phyloP scores from a whole-genome alignment of 2,329 filamentous ascomycete species.

The Lachnellula cervina region DNA sequence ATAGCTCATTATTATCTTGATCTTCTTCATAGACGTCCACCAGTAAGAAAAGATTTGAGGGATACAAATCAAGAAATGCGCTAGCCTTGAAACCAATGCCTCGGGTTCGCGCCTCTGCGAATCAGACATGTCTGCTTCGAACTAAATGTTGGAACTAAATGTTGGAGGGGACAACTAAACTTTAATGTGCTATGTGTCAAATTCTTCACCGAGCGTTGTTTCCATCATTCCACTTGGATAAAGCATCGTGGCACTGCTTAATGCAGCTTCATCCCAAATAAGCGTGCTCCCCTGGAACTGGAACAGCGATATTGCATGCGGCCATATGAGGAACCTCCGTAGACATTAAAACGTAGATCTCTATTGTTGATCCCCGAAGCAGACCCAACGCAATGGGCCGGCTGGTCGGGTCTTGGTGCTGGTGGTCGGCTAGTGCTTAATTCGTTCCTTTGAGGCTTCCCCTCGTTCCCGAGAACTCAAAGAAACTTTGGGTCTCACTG shows the following conservation, averaged over 20 bases:
- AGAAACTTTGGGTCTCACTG: constrained; percentile 1
- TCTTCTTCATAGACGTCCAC: neutral
- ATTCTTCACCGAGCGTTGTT: neutral
- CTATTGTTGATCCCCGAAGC: neutral
- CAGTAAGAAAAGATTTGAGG: neutral
- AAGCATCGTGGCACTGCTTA: neutral
- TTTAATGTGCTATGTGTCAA: constrained; percentile 2
- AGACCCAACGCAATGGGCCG: constrained; percentile 8
- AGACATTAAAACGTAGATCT: neutral
- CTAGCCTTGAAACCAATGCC: neutral
- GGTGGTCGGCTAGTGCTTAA: constrained; percentile 14
- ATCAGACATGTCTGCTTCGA: neutral
- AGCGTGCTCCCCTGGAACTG: neutral
- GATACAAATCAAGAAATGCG: neutral
- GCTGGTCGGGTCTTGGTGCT: constrained; percentile 8
- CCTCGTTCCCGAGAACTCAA: neutral
- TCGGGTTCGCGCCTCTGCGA: neutral
- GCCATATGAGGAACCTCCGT: neutral
- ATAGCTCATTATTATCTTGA: too few species aligned
- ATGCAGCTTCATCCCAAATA: neutral
- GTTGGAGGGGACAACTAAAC: neutral
- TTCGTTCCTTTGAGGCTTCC: neutral
- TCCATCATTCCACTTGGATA: neutral
- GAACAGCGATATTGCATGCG: neutral
- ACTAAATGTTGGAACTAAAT: neutral